Conservation (phyloP, 768 basidiomycete species). For the Hemileccinum impolitum region DNA sequence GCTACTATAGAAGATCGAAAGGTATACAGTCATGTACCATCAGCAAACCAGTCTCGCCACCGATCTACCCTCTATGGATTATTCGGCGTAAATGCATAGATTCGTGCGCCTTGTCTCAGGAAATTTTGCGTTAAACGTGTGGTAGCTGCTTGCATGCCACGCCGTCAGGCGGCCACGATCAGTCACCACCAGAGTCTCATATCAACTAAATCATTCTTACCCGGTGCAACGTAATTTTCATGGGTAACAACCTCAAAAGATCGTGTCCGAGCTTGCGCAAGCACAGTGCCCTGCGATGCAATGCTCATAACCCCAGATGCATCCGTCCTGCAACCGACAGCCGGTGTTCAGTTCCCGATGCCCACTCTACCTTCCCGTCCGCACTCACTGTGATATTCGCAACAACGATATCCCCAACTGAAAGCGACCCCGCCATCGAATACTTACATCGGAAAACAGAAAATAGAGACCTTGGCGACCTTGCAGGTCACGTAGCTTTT, state of each 20-base stretch:
- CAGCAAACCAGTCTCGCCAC: constrained; percentile 2
- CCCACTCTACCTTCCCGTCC: constrained; percentile 11
- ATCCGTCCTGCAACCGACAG: constrained; percentile 40
- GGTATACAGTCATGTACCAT: constrained; percentile 14
- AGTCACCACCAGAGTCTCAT: constrained; percentile 17
- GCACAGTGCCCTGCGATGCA: constrained; percentile 56
- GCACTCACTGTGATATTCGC: constrained; percentile 68
- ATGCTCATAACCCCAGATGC: constrained; percentile 47
- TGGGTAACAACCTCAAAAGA: constrained; percentile 78
- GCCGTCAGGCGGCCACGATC: constrained; percentile 13
- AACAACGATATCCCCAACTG: constrained; percentile 71
- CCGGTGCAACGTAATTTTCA: constrained; percentile 71
- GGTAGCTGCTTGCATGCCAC: constrained; percentile 30
- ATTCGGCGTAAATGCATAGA: constrained; percentile 48
- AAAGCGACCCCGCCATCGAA: constrained; percentile 74
- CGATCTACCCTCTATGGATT: constrained; percentile 31
- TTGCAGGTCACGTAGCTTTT: constrained; percentile 75
- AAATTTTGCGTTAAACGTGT: constrained; percentile 58
- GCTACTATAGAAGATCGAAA: constrained; percentile 28
- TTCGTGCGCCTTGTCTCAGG: constrained; percentile 53
- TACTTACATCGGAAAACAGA: constrained; percentile 87
- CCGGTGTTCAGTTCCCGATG: constrained; percentile 13
- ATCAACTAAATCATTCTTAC: constrained; percentile 45
- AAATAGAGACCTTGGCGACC: constrained; percentile 84
- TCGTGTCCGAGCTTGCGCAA: constrained; percentile 70